phyloP scores from a whole-genome alignment of 306 rosid species.

The Inga laurina region DNA sequence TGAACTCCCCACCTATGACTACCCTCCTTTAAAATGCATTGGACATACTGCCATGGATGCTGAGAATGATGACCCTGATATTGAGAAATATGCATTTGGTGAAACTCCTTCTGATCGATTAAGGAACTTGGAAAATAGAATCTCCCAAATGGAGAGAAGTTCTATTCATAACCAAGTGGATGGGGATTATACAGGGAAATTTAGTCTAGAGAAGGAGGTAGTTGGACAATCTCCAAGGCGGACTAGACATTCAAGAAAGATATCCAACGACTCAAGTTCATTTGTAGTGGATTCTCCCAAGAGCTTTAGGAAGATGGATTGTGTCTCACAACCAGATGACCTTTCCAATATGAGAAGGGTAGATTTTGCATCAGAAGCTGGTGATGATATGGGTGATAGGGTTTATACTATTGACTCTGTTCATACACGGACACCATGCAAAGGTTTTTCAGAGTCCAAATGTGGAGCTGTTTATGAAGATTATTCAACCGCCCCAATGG shows the following conservation, averaged over 20 bases:
- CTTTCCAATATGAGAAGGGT: constrained; percentile 51
- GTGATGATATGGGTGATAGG: constrained; percentile 76
- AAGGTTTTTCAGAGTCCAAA: constrained; percentile 53
- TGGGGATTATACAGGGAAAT: constrained; percentile 53
- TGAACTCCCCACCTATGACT: constrained; percentile 67
- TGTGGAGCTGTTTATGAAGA: constrained; percentile 54
- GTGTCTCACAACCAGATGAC: constrained; percentile 54
- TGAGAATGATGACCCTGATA: constrained; percentile 58
- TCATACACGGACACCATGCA: constrained; percentile 49
- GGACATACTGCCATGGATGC: constrained; percentile 44
- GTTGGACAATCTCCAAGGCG: constrained; percentile 79
- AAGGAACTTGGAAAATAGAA: constrained; percentile 74
- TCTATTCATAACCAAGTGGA: constrained; percentile 67
- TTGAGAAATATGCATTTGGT: constrained; percentile 85
- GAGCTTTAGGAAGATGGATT: constrained; percentile 66
- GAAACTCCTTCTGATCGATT: constrained; percentile 81
- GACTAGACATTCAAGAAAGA: constrained; percentile 36
- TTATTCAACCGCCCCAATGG: constrained; percentile 53
- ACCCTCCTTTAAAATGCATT: constrained; percentile 84
- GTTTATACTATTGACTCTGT: constrained; percentile 87
- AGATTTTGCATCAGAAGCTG: constrained; percentile 73
- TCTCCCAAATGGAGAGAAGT: constrained; percentile 74
- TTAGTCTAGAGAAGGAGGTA: constrained; percentile 69
- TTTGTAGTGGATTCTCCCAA: constrained; percentile 57
- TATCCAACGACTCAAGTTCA: constrained; percentile 65